phyloP scores from a whole-genome alignment of 306 rosid genomes.

The Prosopis cineraria region DNA sequence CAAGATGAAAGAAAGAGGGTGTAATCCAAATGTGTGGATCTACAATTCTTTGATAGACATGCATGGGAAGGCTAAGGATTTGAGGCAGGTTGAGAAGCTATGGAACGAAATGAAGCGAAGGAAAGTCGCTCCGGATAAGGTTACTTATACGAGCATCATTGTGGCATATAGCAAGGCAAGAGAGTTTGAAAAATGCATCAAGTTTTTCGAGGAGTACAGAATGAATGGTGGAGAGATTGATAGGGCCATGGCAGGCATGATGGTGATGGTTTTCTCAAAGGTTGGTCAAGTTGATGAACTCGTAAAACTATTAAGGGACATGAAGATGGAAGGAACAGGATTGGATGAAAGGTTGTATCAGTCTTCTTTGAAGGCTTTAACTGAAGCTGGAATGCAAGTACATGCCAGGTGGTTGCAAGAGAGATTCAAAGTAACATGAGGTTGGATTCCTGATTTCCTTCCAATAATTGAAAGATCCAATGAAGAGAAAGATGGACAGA shows the following conservation, averaged over 20 bases:
- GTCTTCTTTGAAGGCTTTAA: constrained; percentile 68
- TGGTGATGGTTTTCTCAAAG: constrained; percentile 72
- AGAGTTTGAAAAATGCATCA: constrained; percentile 54
- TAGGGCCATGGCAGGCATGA: constrained; percentile 68
- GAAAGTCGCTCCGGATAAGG: constrained; percentile 68
- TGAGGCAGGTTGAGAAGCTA: constrained; percentile 69
- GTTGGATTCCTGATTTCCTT: neutral
- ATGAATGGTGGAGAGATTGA: constrained; percentile 64
- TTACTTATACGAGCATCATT: constrained; percentile 63
- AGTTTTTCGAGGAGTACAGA: constrained; percentile 57
- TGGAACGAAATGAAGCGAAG: constrained; percentile 80
- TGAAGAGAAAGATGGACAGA: neutral
- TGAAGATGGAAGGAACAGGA: constrained; percentile 64
- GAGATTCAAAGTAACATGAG: constrained; percentile 39
- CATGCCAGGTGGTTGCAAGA: constrained; percentile 64
- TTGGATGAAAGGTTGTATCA: constrained; percentile 67
- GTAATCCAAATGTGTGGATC: constrained; percentile 74
- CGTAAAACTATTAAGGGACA: constrained; percentile 63
- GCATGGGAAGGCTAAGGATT: constrained; percentile 66
- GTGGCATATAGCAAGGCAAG: constrained; percentile 61
- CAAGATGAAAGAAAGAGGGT: constrained; percentile 82
- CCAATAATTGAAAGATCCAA: neutral
- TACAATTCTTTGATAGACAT: constrained; percentile 76
- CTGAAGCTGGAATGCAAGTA: constrained; percentile 64
- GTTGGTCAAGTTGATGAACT: constrained; percentile 55